These are phyloP conservation scores for Magnusiomyces magnusii DNA, from an alignment of 1,139 yeast species.

Conservation along the genomic window DNA sequence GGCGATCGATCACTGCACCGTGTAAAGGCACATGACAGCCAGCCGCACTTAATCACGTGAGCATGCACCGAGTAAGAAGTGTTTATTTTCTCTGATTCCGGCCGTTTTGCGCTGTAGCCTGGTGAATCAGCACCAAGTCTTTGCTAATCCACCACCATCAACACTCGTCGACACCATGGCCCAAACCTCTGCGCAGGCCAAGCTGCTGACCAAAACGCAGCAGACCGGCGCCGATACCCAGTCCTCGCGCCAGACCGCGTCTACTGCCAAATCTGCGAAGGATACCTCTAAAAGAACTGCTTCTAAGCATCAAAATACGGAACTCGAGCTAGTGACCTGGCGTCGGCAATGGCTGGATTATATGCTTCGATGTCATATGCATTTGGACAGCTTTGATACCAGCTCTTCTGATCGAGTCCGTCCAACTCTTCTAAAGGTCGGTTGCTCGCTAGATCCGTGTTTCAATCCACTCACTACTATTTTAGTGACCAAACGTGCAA, in stretches of 20 bases:
- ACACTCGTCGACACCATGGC: too few species aligned
- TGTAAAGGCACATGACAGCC: not conserved
- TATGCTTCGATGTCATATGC: slow-evolving; percentile 65
- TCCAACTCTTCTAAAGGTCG: slow-evolving; percentile 32
- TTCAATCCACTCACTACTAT: slow-evolving; percentile 76
- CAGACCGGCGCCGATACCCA: not conserved
- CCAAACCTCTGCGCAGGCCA: too few species aligned
- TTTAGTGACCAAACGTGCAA: slow-evolving; percentile 46
- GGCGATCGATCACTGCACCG: not conserved
- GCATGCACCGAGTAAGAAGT: not conserved
- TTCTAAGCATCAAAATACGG: not conserved
- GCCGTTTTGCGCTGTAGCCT: too few species aligned
- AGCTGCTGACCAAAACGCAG: too few species aligned
- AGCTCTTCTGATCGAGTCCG: slow-evolving; percentile 44
- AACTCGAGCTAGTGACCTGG: slow-evolving; percentile 40
- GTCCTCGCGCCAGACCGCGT: not conserved
- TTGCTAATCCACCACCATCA: too few species aligned
- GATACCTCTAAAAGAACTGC: not conserved
- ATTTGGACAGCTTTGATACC: slow-evolving; percentile 67
- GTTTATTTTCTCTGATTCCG: too few species aligned
- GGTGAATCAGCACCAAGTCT: too few species aligned
- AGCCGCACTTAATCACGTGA: not conserved
- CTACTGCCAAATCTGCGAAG: not conserved
- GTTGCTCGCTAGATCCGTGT: slow-evolving; percentile 51
- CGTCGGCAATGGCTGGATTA: slow-evolving; percentile 73